These are phyloP conservation scores for Borovskyia barvae DNA, from an alignment of 208 protist species.

Conservation along the genomic window DNA sequence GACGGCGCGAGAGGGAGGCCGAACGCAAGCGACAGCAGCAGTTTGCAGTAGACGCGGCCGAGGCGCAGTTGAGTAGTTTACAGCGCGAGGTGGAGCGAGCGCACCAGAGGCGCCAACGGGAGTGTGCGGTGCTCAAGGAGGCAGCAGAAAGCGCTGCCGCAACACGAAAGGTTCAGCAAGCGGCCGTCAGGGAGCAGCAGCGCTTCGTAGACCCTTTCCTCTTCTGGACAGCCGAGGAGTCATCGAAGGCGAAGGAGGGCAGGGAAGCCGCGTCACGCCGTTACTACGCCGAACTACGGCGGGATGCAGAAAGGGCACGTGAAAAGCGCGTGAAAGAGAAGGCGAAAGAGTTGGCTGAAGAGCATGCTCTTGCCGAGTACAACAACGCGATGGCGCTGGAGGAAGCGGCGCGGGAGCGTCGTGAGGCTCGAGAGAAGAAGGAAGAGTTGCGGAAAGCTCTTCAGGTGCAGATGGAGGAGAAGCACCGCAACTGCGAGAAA, in stretches of 20 bases:
- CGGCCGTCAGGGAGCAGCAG: background rate
- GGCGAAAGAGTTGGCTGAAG: slow-evolving; percentile 14
- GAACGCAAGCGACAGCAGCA: slow-evolving; percentile 22
- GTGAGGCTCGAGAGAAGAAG: slow-evolving; percentile 8
- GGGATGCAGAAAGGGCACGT: slow-evolving; percentile 28
- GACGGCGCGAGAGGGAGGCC: slow-evolving; percentile 8
- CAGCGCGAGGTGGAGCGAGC: slow-evolving; percentile 15
- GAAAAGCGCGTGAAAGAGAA: slow-evolving; percentile 1
- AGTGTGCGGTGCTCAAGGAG: slow-evolving; percentile 10
- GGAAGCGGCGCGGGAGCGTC: slow-evolving; percentile 10
- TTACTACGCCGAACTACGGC: slow-evolving; percentile 27
- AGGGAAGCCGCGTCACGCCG: slow-evolving; percentile 4
- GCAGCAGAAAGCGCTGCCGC: slow-evolving; percentile 17
- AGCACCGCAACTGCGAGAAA: background rate
- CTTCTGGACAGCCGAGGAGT: slow-evolving; percentile 14
- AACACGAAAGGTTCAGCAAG: slow-evolving; percentile 6
- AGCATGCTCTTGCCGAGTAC: slow-evolving; percentile 16
- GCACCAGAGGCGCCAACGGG: slow-evolving; percentile 20
- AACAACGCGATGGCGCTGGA: slow-evolving; percentile 13
- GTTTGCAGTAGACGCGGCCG: slow-evolving; percentile 7
- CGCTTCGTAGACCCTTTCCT: slow-evolving; percentile 3
- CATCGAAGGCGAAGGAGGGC: background rate
- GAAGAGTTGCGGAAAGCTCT: slow-evolving; percentile 14
- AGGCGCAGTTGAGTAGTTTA: slow-evolving; percentile 17
- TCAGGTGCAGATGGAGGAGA: slow-evolving; percentile 19